These are phyloP conservation scores for Xylariomycetidae sp. DNA, from an alignment of 2,329 filamentous ascomycete genomes.

Conservation along the genomic window DNA sequence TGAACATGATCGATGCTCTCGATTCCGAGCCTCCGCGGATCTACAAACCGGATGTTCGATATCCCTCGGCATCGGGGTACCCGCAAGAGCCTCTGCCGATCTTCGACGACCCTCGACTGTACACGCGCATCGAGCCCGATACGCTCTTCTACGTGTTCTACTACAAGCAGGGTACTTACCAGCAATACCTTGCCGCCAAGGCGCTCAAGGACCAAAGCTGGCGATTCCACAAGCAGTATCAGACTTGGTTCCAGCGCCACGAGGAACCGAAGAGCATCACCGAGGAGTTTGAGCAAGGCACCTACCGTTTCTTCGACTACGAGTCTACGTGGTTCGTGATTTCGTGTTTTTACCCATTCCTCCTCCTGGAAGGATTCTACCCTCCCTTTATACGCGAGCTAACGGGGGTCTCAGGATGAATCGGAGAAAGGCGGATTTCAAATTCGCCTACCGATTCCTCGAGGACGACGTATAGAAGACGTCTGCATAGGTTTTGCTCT, in stretches of 20 bases:
- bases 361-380: not conserved
- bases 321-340: slow-evolving; percentile 88
- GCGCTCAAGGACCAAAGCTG: slow-evolving; percentile 98
- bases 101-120: slow-evolving; percentile 85
- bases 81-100: slow-evolving; percentile 88
- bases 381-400: slow-evolving; percentile 6
- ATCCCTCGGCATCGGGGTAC: slow-evolving; percentile 72
- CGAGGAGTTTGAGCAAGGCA: slow-evolving; percentile 97
- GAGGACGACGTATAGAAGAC: slow-evolving; percentile 76
- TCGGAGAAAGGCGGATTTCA: slow-evolving; percentile 93
- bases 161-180: slow-evolving; percentile 93
- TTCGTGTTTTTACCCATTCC: slow-evolving; percentile 1
- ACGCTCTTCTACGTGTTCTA: slow-evolving; percentile 99
- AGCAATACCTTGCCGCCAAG: slow-evolving; percentile 92
- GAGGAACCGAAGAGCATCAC: slow-evolving; percentile 98
- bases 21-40: slow-evolving; percentile 79
- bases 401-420: slow-evolving; percentile 71
- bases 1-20: slow-evolving; percentile 59
- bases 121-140: slow-evolving; percentile 85
- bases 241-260: slow-evolving; percentile 98
- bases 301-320: slow-evolving; percentile 98
- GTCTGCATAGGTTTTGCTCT: no score
- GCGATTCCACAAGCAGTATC: slow-evolving; percentile 99
- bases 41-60: slow-evolving; percentile 78
- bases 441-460: slow-evolving; percentile 95